A percentile compares a stretch with the other conserved stretches of the same genome.
Conservation (phyloP, 306 rosid genomes). For the Dalbergia cochinchinensis region DNA sequence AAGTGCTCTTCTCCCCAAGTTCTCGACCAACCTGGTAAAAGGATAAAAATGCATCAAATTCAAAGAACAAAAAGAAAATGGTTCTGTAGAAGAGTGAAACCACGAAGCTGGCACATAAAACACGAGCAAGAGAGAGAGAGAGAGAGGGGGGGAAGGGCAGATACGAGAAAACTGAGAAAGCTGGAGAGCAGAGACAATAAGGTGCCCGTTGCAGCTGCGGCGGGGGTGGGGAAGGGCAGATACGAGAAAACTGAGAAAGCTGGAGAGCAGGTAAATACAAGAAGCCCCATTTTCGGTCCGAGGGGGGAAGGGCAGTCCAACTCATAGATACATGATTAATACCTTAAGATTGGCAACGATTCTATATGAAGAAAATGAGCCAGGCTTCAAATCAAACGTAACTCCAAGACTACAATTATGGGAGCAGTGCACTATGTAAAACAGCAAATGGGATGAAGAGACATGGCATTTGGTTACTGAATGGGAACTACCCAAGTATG, state of each 20-base stretch:
- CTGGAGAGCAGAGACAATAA: too few species aligned
- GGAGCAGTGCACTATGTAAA: slow-evolving; percentile 15
- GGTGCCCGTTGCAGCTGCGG: slow-evolving; percentile 29
- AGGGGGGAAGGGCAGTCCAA: slow-evolving; percentile 13
- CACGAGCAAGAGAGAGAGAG: too few species aligned
- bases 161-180: too few species aligned
- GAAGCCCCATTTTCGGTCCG: slow-evolving; percentile 14
- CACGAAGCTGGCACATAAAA: slow-evolving; percentile 13
- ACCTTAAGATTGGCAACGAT: slow-evolving; percentile 16
- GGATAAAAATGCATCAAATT: slow-evolving; percentile 33
- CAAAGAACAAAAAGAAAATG: slow-evolving; percentile 2
- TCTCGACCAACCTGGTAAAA: slow-evolving; percentile 93
- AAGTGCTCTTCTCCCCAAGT: slow-evolving; percentile 99
- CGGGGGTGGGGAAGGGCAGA: too few species aligned
- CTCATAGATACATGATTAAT: slow-evolving; percentile 21
- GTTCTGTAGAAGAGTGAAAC: slow-evolving; percentile 36
- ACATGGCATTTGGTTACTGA: slow-evolving; percentile 29
- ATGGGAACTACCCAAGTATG: slow-evolving; percentile 18
- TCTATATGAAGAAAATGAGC: slow-evolving; percentile 27
- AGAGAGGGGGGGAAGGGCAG: background rate
- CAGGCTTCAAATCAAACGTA: slow-evolving; percentile 22
- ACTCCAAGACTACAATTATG: slow-evolving; percentile 18
- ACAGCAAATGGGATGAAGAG: slow-evolving; percentile 26
- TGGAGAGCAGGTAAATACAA: slow-evolving; percentile 5
- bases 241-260: slow-evolving; percentile 18